Conservation (phyloP, 1,284 basidiomycete genomes). For the Apiotrichum sp. region DNA sequence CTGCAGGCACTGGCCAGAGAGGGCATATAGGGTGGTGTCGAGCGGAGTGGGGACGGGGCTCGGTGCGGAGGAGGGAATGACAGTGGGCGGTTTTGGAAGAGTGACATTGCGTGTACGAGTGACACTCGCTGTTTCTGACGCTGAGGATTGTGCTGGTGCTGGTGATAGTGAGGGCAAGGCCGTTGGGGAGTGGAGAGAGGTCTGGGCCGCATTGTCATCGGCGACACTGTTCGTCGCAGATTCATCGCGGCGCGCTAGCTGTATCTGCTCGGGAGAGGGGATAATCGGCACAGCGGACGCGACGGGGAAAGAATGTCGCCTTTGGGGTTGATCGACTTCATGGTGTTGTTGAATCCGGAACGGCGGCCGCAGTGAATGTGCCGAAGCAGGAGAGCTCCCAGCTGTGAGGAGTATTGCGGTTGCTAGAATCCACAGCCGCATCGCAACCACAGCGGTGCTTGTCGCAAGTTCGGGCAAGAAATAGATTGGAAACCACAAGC, state of each 20-base stretch:
- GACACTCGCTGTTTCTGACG: neutral
- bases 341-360: neutral
- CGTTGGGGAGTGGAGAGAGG: too few relatives aligned
- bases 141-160: too few relatives aligned
- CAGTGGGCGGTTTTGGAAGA: constrained; percentile 36
- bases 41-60: constrained; percentile 69
- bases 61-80: constrained; percentile 52
- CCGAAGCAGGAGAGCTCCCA: neutral
- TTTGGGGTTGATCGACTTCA: neutral
- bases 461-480: too few relatives aligned
- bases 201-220: too few relatives aligned
- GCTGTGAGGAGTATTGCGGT: neutral
- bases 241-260: too few relatives aligned
- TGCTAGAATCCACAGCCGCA: neutral
- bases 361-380: neutral
- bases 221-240: too few relatives aligned
- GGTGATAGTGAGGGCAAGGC: too few relatives aligned
- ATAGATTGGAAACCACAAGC: too few relatives aligned
- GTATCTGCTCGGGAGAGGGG: too few relatives aligned
- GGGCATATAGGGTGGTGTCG: constrained; percentile 59
- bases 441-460: neutral
- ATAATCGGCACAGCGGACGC: neutral
- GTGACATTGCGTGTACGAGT: neutral
- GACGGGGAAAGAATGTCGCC: neutral
- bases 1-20: constrained; percentile 60